Evolutionary conservation across 2,329 filamentous ascomycete species (phyloP), one percentile per base, ranked within the genome.

Genomic region (Leptographium wingfieldii): DNA sequence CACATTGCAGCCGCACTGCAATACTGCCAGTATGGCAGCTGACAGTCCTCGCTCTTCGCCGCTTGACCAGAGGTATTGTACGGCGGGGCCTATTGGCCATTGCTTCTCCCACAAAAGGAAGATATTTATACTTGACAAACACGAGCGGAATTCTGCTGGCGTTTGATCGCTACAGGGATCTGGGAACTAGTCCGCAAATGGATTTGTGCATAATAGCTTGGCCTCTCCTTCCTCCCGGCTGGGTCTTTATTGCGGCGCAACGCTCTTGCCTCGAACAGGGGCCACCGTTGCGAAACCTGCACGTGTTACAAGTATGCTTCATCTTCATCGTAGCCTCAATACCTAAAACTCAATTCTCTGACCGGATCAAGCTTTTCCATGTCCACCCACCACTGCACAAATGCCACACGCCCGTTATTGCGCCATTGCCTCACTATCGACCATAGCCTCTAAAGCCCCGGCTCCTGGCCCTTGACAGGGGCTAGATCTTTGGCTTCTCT

Each of bases 301-400:
- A 66, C 59, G 57, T 67, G 71, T 73, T 66, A 65, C 69, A 72
- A 63, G 61, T 65, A 55, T 72, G 71, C 70, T 66, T 72, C 70
- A 72, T 66, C 65, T 65, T 63, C 68, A 67, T 59, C 65, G 64
- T 56, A 62, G 63, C 63, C 62, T 66, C 69, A 66, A 70, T 69
- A 67, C 68, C 63, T 63, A 46, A 51, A 62, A 53, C 57, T 27
- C 57, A 53, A 61, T 59, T 60, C 60, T 63, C 60, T 60, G 55
- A 64, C 65, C 67, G 68, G 68, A 69, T 14, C 54, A 7, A 35
- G 14, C 19, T 7, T 49, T 25, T 54, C 56, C 55, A 54, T n/a
- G 27, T 29, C 29, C 51, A 40, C 38, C 38, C 38, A 38, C 51
- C 22, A 10, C 10, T 14, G 11, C 25, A 16, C 11, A 11, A 27